phyloP scores from a whole-genome alignment of 305 asterid species.

The Solanum hybrid region DNA sequence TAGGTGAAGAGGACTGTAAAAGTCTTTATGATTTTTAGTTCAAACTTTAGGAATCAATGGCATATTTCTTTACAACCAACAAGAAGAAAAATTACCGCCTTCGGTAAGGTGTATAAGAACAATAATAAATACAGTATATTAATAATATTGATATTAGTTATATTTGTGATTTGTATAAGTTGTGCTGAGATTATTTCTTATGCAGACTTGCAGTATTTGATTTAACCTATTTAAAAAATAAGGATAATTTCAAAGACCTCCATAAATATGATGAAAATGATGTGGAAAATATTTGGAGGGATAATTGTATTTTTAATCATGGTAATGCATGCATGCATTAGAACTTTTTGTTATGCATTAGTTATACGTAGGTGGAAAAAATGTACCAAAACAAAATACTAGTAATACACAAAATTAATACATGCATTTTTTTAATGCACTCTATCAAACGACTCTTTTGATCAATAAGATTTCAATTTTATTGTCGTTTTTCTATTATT shows the following conservation, averaged over 20 bases:
- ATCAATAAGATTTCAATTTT: not conserved
- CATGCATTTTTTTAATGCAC: no score
- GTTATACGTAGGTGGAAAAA: not conserved
- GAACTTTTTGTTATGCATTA: not conserved
- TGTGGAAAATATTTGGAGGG: not conserved
- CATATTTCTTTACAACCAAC: not conserved
- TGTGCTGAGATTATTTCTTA: no score
- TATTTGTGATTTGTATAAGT: no score
- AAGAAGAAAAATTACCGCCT: not conserved
- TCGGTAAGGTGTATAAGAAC: not conserved
- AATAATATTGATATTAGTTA: no score
- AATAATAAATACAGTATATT: no score
- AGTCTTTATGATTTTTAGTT: not conserved
- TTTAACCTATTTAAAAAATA: no score
- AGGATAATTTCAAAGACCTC: no score
- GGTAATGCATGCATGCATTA: not conserved
- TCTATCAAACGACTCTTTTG: not conserved
- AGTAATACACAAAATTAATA: no score
- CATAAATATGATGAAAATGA: not conserved
- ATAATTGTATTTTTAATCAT: not conserved
- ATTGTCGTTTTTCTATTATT: not conserved
- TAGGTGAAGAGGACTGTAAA: not conserved
- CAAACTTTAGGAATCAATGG: constrained; percentile 2
- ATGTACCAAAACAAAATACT: no score
- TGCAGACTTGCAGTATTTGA: not conserved